phyloP scores from a whole-genome alignment of 345 rosid genomes.

The Mercurialis annua region DNA sequence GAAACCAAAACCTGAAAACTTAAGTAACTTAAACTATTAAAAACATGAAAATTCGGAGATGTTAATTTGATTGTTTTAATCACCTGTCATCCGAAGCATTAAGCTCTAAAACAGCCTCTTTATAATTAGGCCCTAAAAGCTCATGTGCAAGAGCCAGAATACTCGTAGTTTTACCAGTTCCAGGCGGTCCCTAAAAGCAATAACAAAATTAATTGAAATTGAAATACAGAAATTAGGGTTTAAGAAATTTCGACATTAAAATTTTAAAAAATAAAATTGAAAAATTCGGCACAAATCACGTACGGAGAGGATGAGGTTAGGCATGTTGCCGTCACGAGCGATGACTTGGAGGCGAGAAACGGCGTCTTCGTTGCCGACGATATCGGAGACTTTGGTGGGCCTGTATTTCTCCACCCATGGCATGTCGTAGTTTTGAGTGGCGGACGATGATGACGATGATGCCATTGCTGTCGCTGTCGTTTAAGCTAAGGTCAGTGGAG shows the following conservation, averaged over 20 bases:
- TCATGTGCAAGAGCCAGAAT: conserved; percentile 96
- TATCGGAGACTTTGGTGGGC: conserved; percentile 67
- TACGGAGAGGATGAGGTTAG: conserved; percentile 82
- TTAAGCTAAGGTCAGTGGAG: neutral
- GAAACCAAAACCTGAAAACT: neutral
- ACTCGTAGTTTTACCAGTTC: conserved; percentile 96
- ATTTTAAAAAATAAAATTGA: neutral
- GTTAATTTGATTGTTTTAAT: neutral
- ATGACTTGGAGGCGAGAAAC: conserved; percentile 91
- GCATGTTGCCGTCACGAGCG: conserved; percentile 97
- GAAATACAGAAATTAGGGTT: neutral
- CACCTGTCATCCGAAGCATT: conserved; percentile 99
- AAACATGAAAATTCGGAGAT: neutral
- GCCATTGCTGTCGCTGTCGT: conserved; percentile 40
- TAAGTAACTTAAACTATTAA: neutral
- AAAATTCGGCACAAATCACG: neutral
- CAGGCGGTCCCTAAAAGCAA: conserved; percentile 84
- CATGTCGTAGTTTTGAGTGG: conserved; percentile 51
- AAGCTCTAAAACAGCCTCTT: conserved; percentile 84
- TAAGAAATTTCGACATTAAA: neutral
- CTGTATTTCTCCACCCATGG: conserved; percentile 99
- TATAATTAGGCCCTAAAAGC: conserved; percentile 75
- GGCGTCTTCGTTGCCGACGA: conserved; percentile 89
- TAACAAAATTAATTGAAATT: too few relatives aligned
- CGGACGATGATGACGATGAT: conserved; percentile 49